phyloP scores from a whole-genome alignment of 768 basidiomycete genomes.

The Gelatoporia subvermispora region DNA sequence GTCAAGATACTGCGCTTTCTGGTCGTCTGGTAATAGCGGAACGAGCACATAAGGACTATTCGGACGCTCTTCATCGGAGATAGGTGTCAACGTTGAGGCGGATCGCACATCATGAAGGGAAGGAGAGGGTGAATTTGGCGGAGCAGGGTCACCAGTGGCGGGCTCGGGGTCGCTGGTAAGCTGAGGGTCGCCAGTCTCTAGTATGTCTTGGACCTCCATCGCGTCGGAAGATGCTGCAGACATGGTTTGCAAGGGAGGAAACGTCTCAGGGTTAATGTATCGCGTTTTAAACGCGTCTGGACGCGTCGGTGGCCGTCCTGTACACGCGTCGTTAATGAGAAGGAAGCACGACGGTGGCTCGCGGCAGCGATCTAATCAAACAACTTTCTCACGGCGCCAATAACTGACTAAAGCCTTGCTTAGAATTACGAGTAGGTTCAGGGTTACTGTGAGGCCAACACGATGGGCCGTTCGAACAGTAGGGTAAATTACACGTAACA shows the following conservation, averaged over 20 bases:
- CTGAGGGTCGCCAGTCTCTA: slow-evolving; percentile 1
- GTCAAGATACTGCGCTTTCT: background rate
- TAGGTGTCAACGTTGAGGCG: background rate
- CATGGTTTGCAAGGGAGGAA: background rate
- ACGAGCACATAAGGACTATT: background rate
- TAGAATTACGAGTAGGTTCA: background rate
- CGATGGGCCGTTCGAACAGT: slow-evolving; percentile 1
- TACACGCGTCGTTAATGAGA: slow-evolving; percentile 3
- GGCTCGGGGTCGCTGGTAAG: background rate
- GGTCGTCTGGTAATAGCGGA: background rate
- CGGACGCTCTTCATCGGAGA: background rate
- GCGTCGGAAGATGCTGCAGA: slow-evolving; percentile 4
- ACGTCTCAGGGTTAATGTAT: background rate
- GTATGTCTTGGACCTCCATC: background rate
- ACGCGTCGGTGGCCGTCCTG: slow-evolving; percentile 5
- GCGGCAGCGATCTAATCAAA: background rate
- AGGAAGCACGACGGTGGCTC: background rate
- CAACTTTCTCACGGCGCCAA: slow-evolving; percentile 1
- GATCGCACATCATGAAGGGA: background rate
- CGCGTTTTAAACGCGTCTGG: slow-evolving; percentile 4
- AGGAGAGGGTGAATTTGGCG: background rate
- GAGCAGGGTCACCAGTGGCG: slow-evolving; percentile 3
- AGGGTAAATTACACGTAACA: slow-evolving; percentile 7
- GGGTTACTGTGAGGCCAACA: background rate
- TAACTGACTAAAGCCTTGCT: too few relatives aligned